These are phyloP conservation scores for Hamamelis virginiana DNA, from an alignment of 164 flowering plant species.

Conservation along the genomic window DNA sequence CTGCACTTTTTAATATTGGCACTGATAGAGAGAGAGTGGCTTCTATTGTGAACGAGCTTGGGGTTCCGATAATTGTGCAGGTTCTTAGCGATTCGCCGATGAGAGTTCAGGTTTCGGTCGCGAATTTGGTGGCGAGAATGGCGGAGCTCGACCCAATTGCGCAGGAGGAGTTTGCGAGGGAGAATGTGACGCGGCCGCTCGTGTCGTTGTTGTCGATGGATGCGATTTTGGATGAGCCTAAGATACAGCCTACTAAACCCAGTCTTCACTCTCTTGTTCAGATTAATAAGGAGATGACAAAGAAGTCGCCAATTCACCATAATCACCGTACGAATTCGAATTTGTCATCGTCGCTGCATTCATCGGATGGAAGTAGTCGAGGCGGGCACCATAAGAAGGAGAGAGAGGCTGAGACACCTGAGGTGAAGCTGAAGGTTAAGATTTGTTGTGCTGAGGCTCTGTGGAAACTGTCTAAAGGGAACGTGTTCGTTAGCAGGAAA, in stretches of 20 bases:
- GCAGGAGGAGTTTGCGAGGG: conserved; percentile 68
- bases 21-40: conserved; percentile 44
- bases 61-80: conserved; percentile 45
- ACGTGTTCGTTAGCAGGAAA: conserved; percentile 53
- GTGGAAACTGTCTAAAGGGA: conserved; percentile 62
- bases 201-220: conserved; percentile 54
- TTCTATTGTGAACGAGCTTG: conserved; percentile 31
- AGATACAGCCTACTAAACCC: conserved; percentile 26
- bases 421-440: conserved; percentile 56
- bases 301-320: neutral
- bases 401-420: conserved; percentile 54
- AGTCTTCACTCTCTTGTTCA: conserved; percentile 65
- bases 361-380: conserved; percentile 27
- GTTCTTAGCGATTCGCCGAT: conserved; percentile 47
- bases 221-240: conserved; percentile 38
- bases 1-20: conserved; percentile 43
- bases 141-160: conserved; percentile 41
- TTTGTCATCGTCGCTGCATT: conserved; percentile 10
- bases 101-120: conserved; percentile 60
- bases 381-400: conserved; percentile 42
- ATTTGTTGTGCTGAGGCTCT: conserved; percentile 62
- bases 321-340: neutral
- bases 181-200: conserved; percentile 57
- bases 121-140: conserved; percentile 59
- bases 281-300: conserved; percentile 45